Percentiles rank a stretch among this genome's conserved stretches.
These are phyloP conservation scores for Colletotrichum graminicola DNA, from an alignment of 2,329 filamentous ascomycete genomes.

Conservation along the genomic window DNA sequence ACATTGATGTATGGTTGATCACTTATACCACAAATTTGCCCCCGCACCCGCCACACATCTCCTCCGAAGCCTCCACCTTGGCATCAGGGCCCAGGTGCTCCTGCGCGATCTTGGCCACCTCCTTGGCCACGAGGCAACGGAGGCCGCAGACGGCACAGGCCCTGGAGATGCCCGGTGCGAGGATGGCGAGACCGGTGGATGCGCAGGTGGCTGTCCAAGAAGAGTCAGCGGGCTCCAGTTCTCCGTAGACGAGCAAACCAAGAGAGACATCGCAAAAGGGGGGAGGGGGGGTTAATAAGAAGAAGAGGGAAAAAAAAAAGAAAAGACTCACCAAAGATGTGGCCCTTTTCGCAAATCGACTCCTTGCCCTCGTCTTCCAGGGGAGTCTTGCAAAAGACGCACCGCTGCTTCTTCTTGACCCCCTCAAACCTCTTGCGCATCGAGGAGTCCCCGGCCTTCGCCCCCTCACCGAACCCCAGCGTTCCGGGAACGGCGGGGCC, in stretches of 20 bases:
- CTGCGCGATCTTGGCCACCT: slow-evolving; percentile 53
- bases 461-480: slow-evolving; percentile 38
- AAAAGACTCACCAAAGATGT: slow-evolving; percentile 54
- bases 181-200: slow-evolving; percentile 66
- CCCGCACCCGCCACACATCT: slow-evolving; percentile 56
- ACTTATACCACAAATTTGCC: slow-evolving; percentile 57
- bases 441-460: slow-evolving; percentile 34
- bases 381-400: slow-evolving; percentile 60
- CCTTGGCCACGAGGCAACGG: slow-evolving; percentile 61
- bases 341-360: slow-evolving; percentile 55
- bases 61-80: slow-evolving; percentile 49
- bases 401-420: slow-evolving; percentile 54
- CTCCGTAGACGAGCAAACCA: neutral
- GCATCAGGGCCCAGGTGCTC: slow-evolving; percentile 48
- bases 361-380: slow-evolving; percentile 51
- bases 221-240: slow-evolving; percentile 25
- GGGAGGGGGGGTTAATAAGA: too few species aligned
- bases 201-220: slow-evolving; percentile 61
- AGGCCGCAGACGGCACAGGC: slow-evolving; percentile 67
- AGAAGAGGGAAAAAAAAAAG: neutral
- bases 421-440: slow-evolving; percentile 56
- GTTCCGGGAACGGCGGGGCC: slow-evolving; percentile 60
- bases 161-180: slow-evolving; percentile 65
- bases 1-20: neutral
- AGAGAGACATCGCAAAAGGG: too few species aligned